Percentiles rank a stretch among this genome's conserved stretches.
phyloP scores from a whole-genome alignment of 768 basidiomycete species.

The Naganishia vishniacii region DNA sequence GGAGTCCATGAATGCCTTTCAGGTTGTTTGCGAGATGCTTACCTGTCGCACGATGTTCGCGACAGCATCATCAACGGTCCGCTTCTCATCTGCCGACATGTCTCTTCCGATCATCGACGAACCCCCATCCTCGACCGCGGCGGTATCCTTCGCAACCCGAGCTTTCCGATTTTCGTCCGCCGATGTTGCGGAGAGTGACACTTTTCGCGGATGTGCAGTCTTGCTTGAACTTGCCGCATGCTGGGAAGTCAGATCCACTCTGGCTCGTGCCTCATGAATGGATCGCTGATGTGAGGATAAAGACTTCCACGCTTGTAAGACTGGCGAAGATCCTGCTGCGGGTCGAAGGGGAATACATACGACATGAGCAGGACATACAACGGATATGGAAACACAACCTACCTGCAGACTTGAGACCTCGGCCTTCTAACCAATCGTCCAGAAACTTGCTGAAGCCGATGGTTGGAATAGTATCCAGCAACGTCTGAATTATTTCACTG shows the following conservation, averaged over 20 bases:
- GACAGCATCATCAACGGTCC: not conserved
- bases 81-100: constrained; percentile 13
- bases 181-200: not conserved
- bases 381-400: not conserved
- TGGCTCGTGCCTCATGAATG: constrained; percentile 5
- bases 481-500: not conserved
- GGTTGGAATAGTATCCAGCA: not conserved
- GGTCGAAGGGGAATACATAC: not conserved
- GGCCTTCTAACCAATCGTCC: constrained; percentile 12
- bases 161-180: not conserved
- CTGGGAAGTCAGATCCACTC: not conserved
- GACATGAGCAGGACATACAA: not conserved
- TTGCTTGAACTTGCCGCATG: not conserved
- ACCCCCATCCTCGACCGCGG: not conserved
- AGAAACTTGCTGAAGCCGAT: constrained; percentile 14
- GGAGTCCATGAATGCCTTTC: not conserved
- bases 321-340: not conserved
- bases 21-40: constrained; percentile 3
- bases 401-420: constrained; percentile 8
- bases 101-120: not conserved
- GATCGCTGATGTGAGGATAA: not conserved
- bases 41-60: constrained; percentile 17
- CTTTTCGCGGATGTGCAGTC: not conserved
- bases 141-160: not conserved
- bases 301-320: not conserved